Base-by-base conservation (phyloP, 768 basidiomycete species). In the Paxillus ammoniavirescens region DNA sequence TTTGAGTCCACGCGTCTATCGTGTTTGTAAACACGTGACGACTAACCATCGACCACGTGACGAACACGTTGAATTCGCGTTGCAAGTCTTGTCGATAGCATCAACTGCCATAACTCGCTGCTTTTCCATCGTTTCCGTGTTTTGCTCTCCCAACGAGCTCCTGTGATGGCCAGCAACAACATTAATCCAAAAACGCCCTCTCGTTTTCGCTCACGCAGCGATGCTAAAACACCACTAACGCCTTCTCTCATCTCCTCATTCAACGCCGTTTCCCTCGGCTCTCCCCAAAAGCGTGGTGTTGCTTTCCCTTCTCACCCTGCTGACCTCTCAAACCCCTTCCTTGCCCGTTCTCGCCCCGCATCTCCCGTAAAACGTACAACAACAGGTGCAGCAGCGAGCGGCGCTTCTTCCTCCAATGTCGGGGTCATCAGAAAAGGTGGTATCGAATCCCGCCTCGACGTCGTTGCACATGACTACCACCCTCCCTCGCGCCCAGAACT, bases 351-450 rank as follows among this genome's bases (percentile, higher is more conserved):
- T 14, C 77, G 84, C 15, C 77, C 83, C 1, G 67, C 77, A 2
- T 88, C 87, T 2, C 89, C 89, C 1, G 73, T 83, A 9, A 91
- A 91, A 67, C 77, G 85, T 10, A 68, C 80, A 1, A 77, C 78
- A 0, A 73, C 75, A 4, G 70, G 76, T 48, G 77, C 82, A 26
- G 72, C 78, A 12, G 72, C 81, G 38, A 77, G 79, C 0, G 83
- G 82, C 38, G 75, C 75, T 0, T 71, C 87, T 7, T 76, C 82
- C 49, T 76, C 82, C 2, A 88, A 89, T 62, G 84, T 86, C 0
- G 81, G 90, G 6, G 80, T 93, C 15, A 86, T 92, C 58, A 74
- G 88, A 36, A 87, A 82, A 56, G 90, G 90, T 40, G 89, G 89
- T 8, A 69, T 91, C 10, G 90, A 93, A 65, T 86, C 84, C 56